A percentile compares a stretch with the other conserved stretches of the same genome.
Evolutionary conservation across 2,329 filamentous ascomycete genomes (phyloP).

Genomic region (Didymella arachidicola): DNA sequence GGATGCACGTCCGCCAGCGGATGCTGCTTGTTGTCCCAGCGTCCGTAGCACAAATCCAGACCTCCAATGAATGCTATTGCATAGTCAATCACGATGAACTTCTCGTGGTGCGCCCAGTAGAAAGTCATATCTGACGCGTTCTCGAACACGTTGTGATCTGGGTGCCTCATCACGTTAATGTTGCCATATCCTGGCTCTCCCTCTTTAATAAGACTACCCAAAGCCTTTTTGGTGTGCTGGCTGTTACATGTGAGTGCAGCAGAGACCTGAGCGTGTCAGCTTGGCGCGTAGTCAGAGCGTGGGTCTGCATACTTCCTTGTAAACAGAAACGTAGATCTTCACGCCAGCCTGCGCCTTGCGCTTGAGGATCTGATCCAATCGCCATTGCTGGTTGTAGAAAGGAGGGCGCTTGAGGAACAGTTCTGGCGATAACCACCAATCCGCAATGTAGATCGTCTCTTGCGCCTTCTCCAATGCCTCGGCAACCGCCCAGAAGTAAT

Average conservation of each 20-base stretch:
- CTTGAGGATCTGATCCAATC: slow-evolving; percentile 86
- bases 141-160: slow-evolving; percentile 93
- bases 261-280: slow-evolving; percentile 41
- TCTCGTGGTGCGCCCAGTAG: slow-evolving; percentile 98
- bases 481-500: slow-evolving; percentile 95
- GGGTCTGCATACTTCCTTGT: slow-evolving; percentile 72
- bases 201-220: slow-evolving; percentile 81
- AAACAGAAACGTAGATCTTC: slow-evolving; percentile 92
- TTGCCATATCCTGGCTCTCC: slow-evolving; percentile 85
- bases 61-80: slow-evolving; percentile 91
- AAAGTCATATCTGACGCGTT: slow-evolving; percentile 96
- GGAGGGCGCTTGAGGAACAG: slow-evolving; percentile 86
- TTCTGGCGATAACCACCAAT: slow-evolving; percentile 96
- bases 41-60: slow-evolving; percentile 91
- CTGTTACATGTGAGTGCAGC: slow-evolving; percentile 84
- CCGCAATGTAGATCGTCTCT: slow-evolving; percentile 93
- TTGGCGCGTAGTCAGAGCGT: too few species aligned
- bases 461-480: slow-evolving; percentile 87
- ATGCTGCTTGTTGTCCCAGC: slow-evolving; percentile 91
- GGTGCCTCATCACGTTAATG: slow-evolving; percentile 87
- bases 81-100: slow-evolving; percentile 95
- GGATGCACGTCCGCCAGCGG: slow-evolving; percentile 87
- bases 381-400: slow-evolving; percentile 81
- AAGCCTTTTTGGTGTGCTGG: slow-evolving; percentile 86
- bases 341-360: slow-evolving; percentile 89